Percentiles rank a stretch among this genome's conserved stretches.
These are phyloP conservation scores for Thelonectria olida DNA, from an alignment of 2,329 filamentous ascomycete species.

Conservation along the genomic window DNA sequence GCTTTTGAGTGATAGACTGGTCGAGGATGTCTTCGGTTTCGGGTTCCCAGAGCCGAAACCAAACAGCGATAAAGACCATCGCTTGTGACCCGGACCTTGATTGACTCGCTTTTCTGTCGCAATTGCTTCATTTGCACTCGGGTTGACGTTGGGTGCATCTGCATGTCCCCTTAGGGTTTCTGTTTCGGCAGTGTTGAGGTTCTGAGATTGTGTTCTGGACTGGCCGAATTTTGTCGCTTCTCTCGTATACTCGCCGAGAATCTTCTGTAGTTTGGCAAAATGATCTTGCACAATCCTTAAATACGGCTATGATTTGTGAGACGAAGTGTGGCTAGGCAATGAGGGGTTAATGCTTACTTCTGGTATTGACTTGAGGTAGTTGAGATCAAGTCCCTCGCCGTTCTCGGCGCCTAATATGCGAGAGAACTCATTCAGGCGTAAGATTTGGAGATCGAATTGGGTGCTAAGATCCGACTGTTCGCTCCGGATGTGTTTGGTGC, in stretches of 20 bases:
- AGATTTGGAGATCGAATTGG: neutral
- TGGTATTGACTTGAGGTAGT: neutral
- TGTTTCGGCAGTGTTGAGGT: no score
- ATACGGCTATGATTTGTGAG: neutral
- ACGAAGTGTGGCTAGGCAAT: neutral
- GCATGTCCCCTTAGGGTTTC: no score
- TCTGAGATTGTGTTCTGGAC: neutral
- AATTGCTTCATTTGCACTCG: no score
- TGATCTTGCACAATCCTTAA: neutral
- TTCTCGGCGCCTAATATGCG: neutral
- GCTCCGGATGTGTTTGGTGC: neutral
- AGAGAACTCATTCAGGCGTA: neutral
- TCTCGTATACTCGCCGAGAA: neutral
- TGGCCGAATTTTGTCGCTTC: neutral
- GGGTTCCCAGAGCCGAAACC: neutral
- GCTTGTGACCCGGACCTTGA: no score
- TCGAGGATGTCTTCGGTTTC: neutral
- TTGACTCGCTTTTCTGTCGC: no score
- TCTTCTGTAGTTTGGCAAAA: neutral
- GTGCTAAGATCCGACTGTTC: neutral
- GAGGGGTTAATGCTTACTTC: neutral
- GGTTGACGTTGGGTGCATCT: no score
- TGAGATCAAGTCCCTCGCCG: neutral
- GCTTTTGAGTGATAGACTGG: neutral
- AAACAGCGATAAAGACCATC: no score